These are phyloP conservation scores for Neolentinus lepideus DNA, from an alignment of 1,284 basidiomycete genomes.

Conservation along the genomic window DNA sequence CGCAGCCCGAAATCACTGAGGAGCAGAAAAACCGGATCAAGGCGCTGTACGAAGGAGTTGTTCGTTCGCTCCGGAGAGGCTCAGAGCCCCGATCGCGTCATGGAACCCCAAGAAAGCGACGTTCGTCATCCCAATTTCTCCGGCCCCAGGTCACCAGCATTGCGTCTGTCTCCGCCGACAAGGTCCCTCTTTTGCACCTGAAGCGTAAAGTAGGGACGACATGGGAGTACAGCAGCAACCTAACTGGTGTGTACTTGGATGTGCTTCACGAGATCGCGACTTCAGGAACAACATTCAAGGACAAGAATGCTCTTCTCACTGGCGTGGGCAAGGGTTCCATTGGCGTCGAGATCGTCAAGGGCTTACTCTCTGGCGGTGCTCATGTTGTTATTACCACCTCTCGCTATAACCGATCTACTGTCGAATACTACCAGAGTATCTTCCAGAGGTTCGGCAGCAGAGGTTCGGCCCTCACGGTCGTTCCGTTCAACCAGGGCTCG, in stretches of 20 bases:
- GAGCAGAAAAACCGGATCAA: constrained; percentile 98
- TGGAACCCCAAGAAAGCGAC: constrained; percentile 62
- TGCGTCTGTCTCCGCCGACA: constrained; percentile 80
- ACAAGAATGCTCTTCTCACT: constrained; percentile 96
- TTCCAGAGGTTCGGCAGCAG: constrained; percentile 95
- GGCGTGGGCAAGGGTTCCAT: constrained; percentile 98
- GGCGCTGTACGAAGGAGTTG: constrained; percentile 93
- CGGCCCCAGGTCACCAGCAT: constrained; percentile 78
- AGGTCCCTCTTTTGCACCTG: constrained; percentile 90
- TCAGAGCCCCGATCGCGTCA: constrained; percentile 47
- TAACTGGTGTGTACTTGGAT: constrained; percentile 94
- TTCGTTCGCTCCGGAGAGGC: constrained; percentile 68
- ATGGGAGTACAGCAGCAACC: constrained; percentile 96
- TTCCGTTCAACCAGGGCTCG: constrained; percentile 98
- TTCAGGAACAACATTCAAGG: constrained; percentile 95
- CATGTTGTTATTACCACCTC: constrained; percentile 97
- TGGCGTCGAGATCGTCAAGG: constrained; percentile 96
- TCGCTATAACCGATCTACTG: constrained; percentile 87
- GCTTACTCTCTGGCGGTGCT: constrained; percentile 91
- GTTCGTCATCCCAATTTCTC: constrained; percentile 91
- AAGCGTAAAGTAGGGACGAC: constrained; percentile 95
- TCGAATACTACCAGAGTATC: constrained; percentile 98
- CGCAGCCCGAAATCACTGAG: constrained; percentile 93
- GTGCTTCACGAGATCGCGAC: constrained; percentile 97
- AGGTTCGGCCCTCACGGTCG: constrained; percentile 92